phyloP scores from a whole-genome alignment of 805 yeast species.

The Nakazawaea siamensis region DNA sequence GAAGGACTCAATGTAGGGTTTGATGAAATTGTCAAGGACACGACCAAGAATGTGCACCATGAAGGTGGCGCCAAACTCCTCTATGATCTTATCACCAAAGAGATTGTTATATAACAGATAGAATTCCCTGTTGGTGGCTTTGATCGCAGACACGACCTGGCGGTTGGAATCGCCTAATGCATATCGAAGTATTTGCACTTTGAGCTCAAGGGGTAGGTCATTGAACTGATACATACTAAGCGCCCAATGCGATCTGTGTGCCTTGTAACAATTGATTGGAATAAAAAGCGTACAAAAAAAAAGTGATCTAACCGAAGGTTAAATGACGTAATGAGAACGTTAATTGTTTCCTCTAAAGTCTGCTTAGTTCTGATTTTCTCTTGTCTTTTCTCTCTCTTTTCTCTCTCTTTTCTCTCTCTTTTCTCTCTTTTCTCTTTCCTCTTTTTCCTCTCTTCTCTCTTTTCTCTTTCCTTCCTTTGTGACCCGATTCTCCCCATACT shows the following conservation, averaged over 20 bases:
- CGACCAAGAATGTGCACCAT: conserved; percentile 16
- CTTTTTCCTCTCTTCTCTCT: neutral
- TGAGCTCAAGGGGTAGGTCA: conserved; percentile 6
- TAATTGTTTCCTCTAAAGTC: no score
- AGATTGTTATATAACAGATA: conserved; percentile 42
- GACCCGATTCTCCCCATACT: no score
- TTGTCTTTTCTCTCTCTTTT: neutral
- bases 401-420: neutral
- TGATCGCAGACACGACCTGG: conserved; percentile 10
- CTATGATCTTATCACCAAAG: conserved; percentile 28
- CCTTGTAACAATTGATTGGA: no score
- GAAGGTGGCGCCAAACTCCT: conserved; percentile 19
- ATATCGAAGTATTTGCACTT: conserved; percentile 5
- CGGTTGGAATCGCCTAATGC: conserved; percentile 1
- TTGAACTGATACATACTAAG: no score
- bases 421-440: neutral
- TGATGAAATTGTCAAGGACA: conserved; percentile 19
- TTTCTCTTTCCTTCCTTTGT: neutral
- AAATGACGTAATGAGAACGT: no score
- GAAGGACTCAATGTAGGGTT: conserved; percentile 21
- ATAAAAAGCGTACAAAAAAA: no score
- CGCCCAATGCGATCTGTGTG: no score
- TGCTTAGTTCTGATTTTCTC: no score
- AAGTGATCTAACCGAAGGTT: no score
- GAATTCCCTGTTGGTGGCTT: conserved; percentile 24